Conservation (phyloP, 2,329 filamentous ascomycete species). For the Claviceps maximensis region DNA sequence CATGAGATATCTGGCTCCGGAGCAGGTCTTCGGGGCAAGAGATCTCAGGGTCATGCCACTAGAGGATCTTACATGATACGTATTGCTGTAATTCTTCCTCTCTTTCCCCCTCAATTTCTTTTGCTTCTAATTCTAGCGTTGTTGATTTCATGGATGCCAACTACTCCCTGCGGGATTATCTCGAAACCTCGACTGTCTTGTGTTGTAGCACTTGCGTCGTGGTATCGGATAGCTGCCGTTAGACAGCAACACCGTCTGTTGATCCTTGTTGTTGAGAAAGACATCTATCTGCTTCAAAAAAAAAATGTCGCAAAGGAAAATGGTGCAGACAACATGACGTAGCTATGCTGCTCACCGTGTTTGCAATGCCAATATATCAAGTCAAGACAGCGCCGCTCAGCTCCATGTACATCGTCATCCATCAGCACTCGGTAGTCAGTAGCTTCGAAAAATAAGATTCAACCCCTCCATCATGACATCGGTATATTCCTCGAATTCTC, state of each 20-base stretch:
- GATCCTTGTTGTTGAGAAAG: background rate
- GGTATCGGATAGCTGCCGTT: background rate
- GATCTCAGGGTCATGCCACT: background rate
- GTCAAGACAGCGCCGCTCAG: background rate
- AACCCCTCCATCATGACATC: background rate
- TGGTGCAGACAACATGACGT: background rate
- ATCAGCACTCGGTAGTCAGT: background rate
- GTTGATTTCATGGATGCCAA: background rate
- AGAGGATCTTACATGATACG: background rate
- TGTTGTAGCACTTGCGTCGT: background rate
- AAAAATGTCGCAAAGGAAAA: background rate
- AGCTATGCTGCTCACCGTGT: background rate
- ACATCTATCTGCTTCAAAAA: background rate
- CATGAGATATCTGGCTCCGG: background rate
- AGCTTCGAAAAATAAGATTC: background rate
- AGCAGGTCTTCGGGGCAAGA: background rate
- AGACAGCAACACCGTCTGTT: background rate
- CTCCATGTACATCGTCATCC: background rate
- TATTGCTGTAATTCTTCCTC: background rate
- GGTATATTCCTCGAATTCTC: background rate
- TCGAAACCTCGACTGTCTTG: background rate
- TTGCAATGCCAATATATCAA: background rate
- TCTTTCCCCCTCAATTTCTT: background rate
- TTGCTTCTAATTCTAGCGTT: no score
- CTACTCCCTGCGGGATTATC: background rate